Conservation (phyloP, 768 basidiomycete species). For the Leccinum fibrillosum region DNA sequence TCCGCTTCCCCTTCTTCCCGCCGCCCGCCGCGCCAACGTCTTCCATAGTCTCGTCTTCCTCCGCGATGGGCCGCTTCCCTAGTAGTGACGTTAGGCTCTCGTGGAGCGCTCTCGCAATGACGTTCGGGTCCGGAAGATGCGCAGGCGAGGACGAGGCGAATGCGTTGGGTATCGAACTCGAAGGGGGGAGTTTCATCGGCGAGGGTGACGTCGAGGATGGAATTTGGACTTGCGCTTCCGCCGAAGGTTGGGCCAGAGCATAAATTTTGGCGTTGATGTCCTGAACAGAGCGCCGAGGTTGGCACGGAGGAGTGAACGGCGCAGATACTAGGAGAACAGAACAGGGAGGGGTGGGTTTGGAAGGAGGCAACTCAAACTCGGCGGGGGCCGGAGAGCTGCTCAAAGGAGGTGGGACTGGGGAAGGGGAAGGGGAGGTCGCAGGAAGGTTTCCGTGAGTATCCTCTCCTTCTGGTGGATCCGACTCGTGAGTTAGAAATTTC, state of each 20-base stretch:
- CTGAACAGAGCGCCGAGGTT: constrained; percentile 5
- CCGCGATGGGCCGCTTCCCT: constrained; percentile 58
- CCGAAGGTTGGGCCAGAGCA: constrained; percentile 21
- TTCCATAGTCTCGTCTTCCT: constrained; percentile 33
- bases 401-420: constrained; percentile 20
- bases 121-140: constrained; percentile 41
- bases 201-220: constrained; percentile 58
- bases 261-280: constrained; percentile 20
- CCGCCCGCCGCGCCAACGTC: constrained; percentile 1
- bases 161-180: constrained; percentile 14
- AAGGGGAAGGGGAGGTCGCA: constrained; percentile 11
- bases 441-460: background rate
- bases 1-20: constrained; percentile 33
- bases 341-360: background rate
- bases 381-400: constrained; percentile 28
- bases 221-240: constrained; percentile 32
- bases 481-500: constrained; percentile 27
- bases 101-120: constrained; percentile 57
- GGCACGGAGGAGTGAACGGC: background rate
- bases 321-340: background rate
- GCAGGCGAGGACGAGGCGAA: constrained; percentile 21
- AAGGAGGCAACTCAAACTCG: constrained; percentile 3
- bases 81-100: constrained; percentile 67
- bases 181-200: constrained; percentile 45
- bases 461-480: constrained; percentile 17